phyloP scores from a whole-genome alignment of 345 rosid species.

The Pelargonium nanum region DNA sequence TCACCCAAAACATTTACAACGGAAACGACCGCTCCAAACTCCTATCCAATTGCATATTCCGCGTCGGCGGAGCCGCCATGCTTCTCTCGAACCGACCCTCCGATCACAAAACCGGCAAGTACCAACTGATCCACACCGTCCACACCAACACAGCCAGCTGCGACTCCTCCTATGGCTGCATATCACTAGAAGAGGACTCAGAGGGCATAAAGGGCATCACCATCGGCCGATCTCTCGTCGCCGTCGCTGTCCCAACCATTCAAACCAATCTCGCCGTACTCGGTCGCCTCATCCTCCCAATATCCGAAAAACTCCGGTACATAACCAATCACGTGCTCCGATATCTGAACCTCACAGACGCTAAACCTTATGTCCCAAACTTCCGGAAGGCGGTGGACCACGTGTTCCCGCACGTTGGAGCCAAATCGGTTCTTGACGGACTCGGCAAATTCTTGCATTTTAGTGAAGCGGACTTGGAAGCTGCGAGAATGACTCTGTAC shows the following conservation, averaged over 20 bases:
- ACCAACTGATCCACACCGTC: constrained; percentile 10
- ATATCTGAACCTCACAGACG: constrained; percentile 4
- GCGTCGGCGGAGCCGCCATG: background rate
- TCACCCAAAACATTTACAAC: constrained; percentile 2
- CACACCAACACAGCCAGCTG: constrained; percentile 4
- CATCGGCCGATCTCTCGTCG: constrained; percentile 7
- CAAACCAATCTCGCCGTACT: constrained; percentile 8
- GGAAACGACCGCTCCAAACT: constrained; percentile 11
- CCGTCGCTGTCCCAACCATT: constrained; percentile 4
- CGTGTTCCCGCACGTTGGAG: background rate
- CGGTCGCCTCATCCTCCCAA: constrained; percentile 8
- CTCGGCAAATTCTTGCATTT: constrained; percentile 3
- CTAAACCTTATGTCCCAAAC: constrained; percentile 7
- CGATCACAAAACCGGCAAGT: constrained; percentile 7
- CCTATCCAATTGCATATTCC: constrained; percentile 8
- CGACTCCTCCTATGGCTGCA: constrained; percentile 5
- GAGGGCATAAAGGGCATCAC: background rate
- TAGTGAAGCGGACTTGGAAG: constrained; percentile 9
- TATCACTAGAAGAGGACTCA: constrained; percentile 6
- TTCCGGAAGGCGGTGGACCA: constrained; percentile 9
- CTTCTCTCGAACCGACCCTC: constrained; percentile 7
- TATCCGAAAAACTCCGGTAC: constrained; percentile 11
- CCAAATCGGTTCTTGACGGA: constrained; percentile 7
- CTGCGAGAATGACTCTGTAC: constrained; percentile 13
- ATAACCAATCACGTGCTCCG: background rate